A percentile compares a stretch with the other conserved stretches of the same genome.
Evolutionary conservation across 2,329 filamentous ascomycete species (phyloP).

Genomic region (Colletotrichum sp.): DNA sequence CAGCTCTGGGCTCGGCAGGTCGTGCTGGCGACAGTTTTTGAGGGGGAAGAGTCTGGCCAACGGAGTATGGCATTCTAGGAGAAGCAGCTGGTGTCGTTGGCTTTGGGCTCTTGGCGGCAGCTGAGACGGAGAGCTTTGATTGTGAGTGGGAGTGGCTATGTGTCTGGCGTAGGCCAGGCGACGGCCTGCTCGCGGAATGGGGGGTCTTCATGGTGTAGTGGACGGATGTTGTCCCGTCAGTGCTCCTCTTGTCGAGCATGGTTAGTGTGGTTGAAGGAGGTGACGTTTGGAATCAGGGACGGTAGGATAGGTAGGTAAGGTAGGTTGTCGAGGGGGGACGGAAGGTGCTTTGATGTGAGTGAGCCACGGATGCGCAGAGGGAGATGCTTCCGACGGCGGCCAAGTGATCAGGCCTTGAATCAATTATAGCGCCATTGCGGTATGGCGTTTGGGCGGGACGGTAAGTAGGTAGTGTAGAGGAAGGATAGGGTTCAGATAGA

Average conservation of each 20-base stretch:
- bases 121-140: constrained; percentile 38
- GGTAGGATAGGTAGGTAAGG: neutral
- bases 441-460: neutral
- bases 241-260: constrained; percentile 37
- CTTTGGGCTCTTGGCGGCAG: constrained; percentile 36
- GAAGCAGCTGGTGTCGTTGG: constrained; percentile 58
- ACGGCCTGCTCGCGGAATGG: constrained; percentile 33
- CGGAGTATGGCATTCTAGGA: constrained; percentile 56
- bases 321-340: neutral
- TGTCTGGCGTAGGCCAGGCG: constrained; percentile 35
- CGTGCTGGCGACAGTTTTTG: constrained; percentile 48
- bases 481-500: constrained; percentile 17
- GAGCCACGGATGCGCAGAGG: constrained; percentile 7
- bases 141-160: constrained; percentile 43
- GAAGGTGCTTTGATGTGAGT: neutral
- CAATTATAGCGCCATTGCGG: constrained; percentile 16
- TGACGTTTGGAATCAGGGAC: neutral
- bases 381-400: constrained; percentile 14
- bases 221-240: constrained; percentile 34
- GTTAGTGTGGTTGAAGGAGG: constrained; percentile 18
- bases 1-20: constrained; percentile 44
- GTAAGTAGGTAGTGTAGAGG: neutral
- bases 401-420: constrained; percentile 17
- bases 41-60: constrained; percentile 59
- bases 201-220: constrained; percentile 54